Conservation (phyloP, 192 early-diverging fungal genomes). For the Radiomyces spectabilis region DNA sequence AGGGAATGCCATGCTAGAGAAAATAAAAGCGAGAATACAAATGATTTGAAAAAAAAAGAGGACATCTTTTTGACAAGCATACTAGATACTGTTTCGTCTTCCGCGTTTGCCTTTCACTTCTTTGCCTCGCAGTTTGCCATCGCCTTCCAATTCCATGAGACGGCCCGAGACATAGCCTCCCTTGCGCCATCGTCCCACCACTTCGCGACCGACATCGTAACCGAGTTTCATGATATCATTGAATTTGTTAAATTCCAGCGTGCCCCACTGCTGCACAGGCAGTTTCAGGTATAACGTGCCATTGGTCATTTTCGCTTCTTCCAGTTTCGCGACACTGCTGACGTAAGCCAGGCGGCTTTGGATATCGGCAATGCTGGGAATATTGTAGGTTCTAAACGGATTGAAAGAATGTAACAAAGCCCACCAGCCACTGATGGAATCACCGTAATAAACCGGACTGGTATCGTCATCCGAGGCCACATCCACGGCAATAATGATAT, state of each 20-base stretch:
- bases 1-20: no score
- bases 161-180: constrained; percentile 47
- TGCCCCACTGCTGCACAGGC: constrained; percentile 80
- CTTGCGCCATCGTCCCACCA: constrained; percentile 75
- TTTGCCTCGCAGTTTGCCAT: constrained; percentile 9
- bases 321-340: constrained; percentile 78
- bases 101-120: constrained; percentile 29
- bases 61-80: not conserved
- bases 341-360: constrained; percentile 93
- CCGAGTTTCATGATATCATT: constrained; percentile 82
- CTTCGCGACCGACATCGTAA: constrained; percentile 73
- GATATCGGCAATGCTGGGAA: constrained; percentile 91
- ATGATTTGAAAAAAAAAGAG: not conserved
- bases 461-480: constrained; percentile 92
- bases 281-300: constrained; percentile 84
- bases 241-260: constrained; percentile 89
- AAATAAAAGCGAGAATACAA: no score
- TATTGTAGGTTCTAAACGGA: constrained; percentile 64
- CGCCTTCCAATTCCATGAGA: constrained; percentile 8
- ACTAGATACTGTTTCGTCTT: constrained; percentile 23
- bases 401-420: constrained; percentile 76
- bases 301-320: constrained; percentile 78
- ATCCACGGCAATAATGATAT: constrained; percentile 91
- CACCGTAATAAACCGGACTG: constrained; percentile 84
- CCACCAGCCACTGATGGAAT: constrained; percentile 89